These are phyloP conservation scores for Suhomyces prunicola DNA, from an alignment of 805 yeast genomes.

Conservation along the genomic window DNA sequence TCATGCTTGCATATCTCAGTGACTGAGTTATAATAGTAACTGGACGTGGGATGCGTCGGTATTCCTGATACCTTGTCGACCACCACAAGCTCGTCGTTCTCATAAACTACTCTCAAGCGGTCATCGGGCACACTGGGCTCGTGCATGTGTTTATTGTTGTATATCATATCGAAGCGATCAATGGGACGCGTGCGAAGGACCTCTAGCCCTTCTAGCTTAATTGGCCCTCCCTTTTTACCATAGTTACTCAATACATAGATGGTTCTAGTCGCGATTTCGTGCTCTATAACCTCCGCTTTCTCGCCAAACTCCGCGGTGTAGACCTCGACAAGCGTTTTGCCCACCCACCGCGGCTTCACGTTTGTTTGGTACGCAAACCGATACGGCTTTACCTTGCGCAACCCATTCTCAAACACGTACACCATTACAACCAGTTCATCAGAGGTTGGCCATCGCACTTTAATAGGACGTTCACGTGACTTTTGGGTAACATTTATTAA, in stretches of 20 bases:
- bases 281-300: conserved; percentile 15
- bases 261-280: conserved; percentile 22
- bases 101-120: conserved; percentile 24
- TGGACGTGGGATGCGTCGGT: conserved; percentile 53
- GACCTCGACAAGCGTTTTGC: conserved; percentile 28
- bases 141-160: conserved; percentile 39
- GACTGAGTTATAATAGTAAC: conserved; percentile 41
- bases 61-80: conserved; percentile 52
- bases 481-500: not conserved
- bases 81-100: conserved; percentile 39
- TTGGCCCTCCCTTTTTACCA: conserved; percentile 17
- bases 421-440: not conserved
- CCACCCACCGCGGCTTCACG: conserved; percentile 40
- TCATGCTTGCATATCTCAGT: conserved; percentile 40
- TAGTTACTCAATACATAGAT: conserved; percentile 24
- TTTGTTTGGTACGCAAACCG: conserved; percentile 28
- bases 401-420: conserved; percentile 22
- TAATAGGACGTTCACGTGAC: not conserved
- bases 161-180: conserved; percentile 16
- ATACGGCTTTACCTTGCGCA: conserved; percentile 37
- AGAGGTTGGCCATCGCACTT: not conserved
- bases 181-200: conserved; percentile 4
- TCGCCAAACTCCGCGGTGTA: conserved; percentile 36
- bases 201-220: conserved; percentile 20
- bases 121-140: conserved; percentile 38